Evolutionary conservation across 2,329 filamentous ascomycete species (phyloP), one percentile per base, ranked within the genome.

Genomic region (Monilinia polystroma): DNA sequence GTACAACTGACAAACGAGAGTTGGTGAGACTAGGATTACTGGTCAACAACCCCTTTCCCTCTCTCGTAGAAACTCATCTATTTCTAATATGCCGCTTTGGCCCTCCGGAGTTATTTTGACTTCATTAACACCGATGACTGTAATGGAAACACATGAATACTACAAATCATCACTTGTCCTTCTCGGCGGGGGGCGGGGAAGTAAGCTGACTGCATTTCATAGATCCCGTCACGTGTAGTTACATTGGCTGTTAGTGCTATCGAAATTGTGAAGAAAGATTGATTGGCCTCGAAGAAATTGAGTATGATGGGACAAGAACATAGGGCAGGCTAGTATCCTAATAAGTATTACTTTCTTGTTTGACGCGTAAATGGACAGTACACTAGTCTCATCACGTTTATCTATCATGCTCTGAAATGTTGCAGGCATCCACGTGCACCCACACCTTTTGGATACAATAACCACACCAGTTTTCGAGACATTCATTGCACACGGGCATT

Each of bases 141-240:
- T 56, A 56, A 20, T 3, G 29, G 43, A 65, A 59, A 29, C 41
- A 41, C 14, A 14, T 58, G 18, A 6, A 45, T n/a, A 41, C 20
- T 18, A 60, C 18, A 52, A 32, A 47, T 47, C 18, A 56, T 47
- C 35, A 62, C 35, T 54, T 55, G 60, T 38, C 38, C 47, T 32
- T 59, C 45, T 51, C 18, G 26, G 55, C n/a, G 16, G 64, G 55
- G 64, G 47, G 55, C 55, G 47, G 64, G 55, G 64, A 53, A 54
- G 64, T 66, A 66, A 62, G 64, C 64, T 66, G 64, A 66, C 64
- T 66, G 64, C 47, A 54, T 62, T 23, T 52, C 29, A 38, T 32
- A 26, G 26, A 4, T n/a, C 16, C 38, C 20, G 16, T 66, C 64
- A 66, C 64, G 64, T 54, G 55, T 62, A 12, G 18, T 35, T 12